Evolutionary conservation across 1,284 basidiomycete genomes (phyloP).

Genomic region (Flammula alnicola): DNA sequence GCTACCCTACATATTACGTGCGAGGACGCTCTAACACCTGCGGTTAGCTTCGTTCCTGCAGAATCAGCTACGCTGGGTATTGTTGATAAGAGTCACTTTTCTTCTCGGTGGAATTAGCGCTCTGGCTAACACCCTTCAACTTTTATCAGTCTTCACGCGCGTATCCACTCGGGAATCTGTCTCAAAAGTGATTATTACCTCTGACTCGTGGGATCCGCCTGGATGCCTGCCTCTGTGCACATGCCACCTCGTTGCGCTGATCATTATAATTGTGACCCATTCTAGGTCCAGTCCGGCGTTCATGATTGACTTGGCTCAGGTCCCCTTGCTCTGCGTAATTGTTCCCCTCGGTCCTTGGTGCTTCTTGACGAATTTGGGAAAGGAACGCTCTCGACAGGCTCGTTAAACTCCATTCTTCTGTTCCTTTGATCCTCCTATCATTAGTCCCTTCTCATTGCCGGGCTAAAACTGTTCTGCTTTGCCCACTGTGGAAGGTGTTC

Average conservation of each 20-base stretch:
- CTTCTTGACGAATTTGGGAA: constrained; percentile 92
- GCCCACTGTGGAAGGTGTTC: neutral
- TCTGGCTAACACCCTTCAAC: neutral
- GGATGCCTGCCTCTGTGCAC: constrained; percentile 3
- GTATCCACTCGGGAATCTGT: constrained; percentile 91
- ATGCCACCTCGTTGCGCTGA: constrained; percentile 12
- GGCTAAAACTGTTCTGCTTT: neutral
- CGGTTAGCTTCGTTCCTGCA: constrained; percentile 91
- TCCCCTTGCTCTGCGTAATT: constrained; percentile 86
- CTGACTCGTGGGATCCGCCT: constrained; percentile 6
- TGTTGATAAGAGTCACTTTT: constrained; percentile 81
- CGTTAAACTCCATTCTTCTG: constrained; percentile 31
- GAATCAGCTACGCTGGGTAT: constrained; percentile 82
- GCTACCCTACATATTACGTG: too few relatives aligned
- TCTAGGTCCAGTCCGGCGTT: constrained; percentile 89
- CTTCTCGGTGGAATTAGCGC: constrained; percentile 4
- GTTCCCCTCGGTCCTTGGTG: constrained; percentile 79
- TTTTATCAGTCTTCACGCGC: constrained; percentile 83
- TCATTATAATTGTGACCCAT: constrained; percentile 7
- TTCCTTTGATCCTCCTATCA: neutral
- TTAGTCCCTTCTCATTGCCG: neutral
- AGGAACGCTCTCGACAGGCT: constrained; percentile 79
- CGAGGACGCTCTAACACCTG: too few relatives aligned
- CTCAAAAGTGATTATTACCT: constrained; percentile 68
- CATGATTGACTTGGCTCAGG: constrained; percentile 96